phyloP scores from a whole-genome alignment of 1,284 basidiomycete species.

The Agroathelia rolfsii region DNA sequence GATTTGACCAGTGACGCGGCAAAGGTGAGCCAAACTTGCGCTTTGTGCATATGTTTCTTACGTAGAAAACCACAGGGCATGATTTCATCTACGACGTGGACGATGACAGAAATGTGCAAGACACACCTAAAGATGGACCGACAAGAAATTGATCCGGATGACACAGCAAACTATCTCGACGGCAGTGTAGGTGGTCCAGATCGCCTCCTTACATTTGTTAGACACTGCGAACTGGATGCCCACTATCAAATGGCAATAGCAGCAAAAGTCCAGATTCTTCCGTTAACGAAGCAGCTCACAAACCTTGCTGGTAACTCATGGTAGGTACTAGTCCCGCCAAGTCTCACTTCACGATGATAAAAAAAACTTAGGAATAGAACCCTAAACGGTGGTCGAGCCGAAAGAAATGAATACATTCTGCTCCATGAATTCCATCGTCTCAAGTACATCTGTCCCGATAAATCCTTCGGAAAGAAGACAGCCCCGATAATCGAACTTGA shows the following conservation, averaged over 20 bases:
- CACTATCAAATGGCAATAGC: slow-evolving; percentile 96
- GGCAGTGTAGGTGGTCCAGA: slow-evolving; percentile 72
- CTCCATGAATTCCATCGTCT: slow-evolving; percentile 96
- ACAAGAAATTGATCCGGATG: slow-evolving; percentile 93
- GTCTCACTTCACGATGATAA: too few relatives aligned
- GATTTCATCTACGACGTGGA: slow-evolving; percentile 96
- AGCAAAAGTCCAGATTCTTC: slow-evolving; percentile 81
- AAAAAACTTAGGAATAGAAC: slow-evolving; percentile 99
- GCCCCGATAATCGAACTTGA: slow-evolving; percentile 53
- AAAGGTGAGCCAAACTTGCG: slow-evolving; percentile 48
- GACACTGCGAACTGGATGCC: slow-evolving; percentile 89
- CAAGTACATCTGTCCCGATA: slow-evolving; percentile 97
- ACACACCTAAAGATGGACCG: slow-evolving; percentile 81
- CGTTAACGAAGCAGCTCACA: slow-evolving; percentile 89
- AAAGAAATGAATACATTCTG: slow-evolving; percentile 98
- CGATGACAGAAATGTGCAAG: slow-evolving; percentile 91
- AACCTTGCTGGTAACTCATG: slow-evolving; percentile 98
- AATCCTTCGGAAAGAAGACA: slow-evolving; percentile 79
- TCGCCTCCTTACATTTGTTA: slow-evolving; percentile 78
- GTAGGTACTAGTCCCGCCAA: too few relatives aligned
- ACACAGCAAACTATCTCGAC: slow-evolving; percentile 89
- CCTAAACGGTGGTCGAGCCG: slow-evolving; percentile 89
- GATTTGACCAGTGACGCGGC: slow-evolving; percentile 93
- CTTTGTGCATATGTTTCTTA: slow-evolving; percentile 1
- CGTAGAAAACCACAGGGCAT: slow-evolving; percentile 49